Percentiles rank a stretch among this genome's conserved stretches.
phyloP scores from a whole-genome alignment of 768 basidiomycete genomes.

The Tylopilus subfusipes region DNA sequence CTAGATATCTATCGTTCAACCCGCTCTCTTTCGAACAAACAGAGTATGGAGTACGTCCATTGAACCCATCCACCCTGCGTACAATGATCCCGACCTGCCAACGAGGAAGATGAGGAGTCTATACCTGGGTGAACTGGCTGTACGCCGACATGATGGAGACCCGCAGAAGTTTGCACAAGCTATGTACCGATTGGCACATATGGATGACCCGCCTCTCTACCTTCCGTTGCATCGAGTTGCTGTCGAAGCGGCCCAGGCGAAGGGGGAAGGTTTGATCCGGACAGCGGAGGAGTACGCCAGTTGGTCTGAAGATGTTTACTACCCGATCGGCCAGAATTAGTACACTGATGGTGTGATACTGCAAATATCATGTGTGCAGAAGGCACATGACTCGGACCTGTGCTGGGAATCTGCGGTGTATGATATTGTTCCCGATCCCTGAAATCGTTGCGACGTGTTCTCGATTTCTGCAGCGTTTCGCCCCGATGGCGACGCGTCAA shows the following conservation, averaged over 20 bases:
- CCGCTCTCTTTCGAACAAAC: conserved; percentile 22
- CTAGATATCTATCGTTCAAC: conserved; percentile 26
- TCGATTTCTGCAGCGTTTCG: background rate
- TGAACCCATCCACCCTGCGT: conserved; percentile 20
- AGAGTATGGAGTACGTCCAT: background rate
- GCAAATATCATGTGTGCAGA: background rate
- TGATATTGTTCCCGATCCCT: no score
- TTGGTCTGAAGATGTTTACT: conserved; percentile 29
- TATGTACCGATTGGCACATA: conserved; percentile 16
- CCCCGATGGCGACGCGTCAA: background rate
- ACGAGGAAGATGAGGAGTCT: conserved; percentile 12
- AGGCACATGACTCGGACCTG: background rate
- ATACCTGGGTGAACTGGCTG: conserved; percentile 8
- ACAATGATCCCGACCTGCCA: conserved; percentile 15
- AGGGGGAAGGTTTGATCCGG: conserved; percentile 20
- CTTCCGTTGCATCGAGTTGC: conserved; percentile 24
- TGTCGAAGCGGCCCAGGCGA: conserved; percentile 20
- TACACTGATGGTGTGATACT: background rate
- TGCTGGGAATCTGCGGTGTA: background rate
- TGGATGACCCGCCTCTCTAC: conserved; percentile 26
- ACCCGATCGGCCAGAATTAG: conserved; percentile 6
- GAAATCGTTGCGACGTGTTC: background rate
- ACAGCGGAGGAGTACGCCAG: conserved; percentile 25
- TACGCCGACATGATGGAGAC: conserved; percentile 14
- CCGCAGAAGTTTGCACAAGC: conserved; percentile 21